Evolutionary conservation across 1,284 basidiomycete genomes (phyloP).

Genomic region (Sporisorium reilianum): DNA sequence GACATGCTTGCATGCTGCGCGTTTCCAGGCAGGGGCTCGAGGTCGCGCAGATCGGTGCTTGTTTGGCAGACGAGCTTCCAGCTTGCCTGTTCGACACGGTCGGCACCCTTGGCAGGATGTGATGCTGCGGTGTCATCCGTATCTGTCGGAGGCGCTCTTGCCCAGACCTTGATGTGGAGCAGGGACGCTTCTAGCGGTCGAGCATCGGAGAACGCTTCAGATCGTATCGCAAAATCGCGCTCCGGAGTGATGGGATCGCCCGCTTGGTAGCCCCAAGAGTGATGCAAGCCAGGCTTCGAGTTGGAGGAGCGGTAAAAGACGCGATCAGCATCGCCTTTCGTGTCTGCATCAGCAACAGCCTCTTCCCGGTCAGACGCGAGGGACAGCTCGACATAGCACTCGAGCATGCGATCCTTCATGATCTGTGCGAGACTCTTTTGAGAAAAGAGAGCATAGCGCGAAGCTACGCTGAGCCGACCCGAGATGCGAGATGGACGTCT

Average conservation of each 20-base stretch:
- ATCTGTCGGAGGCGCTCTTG: slow-evolving; percentile 13
- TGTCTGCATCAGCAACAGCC: not conserved
- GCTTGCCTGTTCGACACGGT: not conserved
- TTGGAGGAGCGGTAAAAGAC: slow-evolving; percentile 29
- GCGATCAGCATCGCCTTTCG: not conserved
- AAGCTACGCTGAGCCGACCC: slow-evolving; percentile 24
- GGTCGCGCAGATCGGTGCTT: slow-evolving; percentile 37
- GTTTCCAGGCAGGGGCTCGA: slow-evolving; percentile 29
- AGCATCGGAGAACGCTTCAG: not conserved
- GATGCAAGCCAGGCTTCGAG: slow-evolving; percentile 43
- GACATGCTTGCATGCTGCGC: slow-evolving; percentile 18
- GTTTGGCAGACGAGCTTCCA: slow-evolving; percentile 41
- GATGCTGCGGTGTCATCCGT: not conserved
- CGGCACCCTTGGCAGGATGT: no score
- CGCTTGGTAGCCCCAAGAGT: slow-evolving; percentile 43
- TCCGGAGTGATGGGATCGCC: slow-evolving; percentile 37
- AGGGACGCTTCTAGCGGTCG: slow-evolving; percentile 12
- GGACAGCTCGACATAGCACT: slow-evolving; percentile 43
- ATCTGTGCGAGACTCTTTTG: slow-evolving; percentile 39
- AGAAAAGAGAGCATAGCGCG: slow-evolving; percentile 35
- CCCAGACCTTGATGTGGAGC: slow-evolving; percentile 27
- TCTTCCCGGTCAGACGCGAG: not conserved
- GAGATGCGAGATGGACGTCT: slow-evolving; percentile 16
- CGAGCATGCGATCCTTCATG: slow-evolving; percentile 50
- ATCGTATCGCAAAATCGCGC: slow-evolving; percentile 25